Evolutionary conservation across 306 rosid genomes (phyloP).

Genomic region (Casuarina equisetifolia): DNA sequence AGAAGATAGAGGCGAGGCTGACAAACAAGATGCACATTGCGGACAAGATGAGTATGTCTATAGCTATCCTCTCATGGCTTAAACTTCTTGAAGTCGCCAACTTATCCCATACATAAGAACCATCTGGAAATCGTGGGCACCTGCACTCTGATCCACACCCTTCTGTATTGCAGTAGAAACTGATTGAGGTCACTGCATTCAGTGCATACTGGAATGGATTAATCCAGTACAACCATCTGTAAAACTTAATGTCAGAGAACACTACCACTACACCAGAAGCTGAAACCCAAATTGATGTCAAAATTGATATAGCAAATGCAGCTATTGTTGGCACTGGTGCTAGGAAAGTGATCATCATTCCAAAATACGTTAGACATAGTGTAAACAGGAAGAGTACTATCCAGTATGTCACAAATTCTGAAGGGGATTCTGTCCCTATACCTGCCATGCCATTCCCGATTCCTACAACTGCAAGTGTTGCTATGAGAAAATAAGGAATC

Average conservation of each 20-base stretch:
- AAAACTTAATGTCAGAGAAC: neutral
- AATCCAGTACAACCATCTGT: conserved; percentile 13
- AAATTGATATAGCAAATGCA: conserved; percentile 8
- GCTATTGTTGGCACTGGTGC: conserved; percentile 7
- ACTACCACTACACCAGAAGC: conserved; percentile 5
- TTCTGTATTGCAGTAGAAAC: conserved; percentile 7
- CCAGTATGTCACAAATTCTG: conserved; percentile 1
- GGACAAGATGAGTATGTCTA: conserved; percentile 11
- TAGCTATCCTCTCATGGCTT: conserved; percentile 5
- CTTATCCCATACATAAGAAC: conserved; percentile 8
- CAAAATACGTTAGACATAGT: conserved; percentile 11
- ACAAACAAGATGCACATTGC: conserved; percentile 18
- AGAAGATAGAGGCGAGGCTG: conserved; percentile 12
- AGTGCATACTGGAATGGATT: conserved; percentile 13
- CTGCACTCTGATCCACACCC: conserved; percentile 1
- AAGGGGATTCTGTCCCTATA: neutral
- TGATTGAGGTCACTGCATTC: conserved; percentile 21
- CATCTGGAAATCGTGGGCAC: conserved; percentile 15
- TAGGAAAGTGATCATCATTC: conserved; percentile 19
- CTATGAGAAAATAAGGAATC: conserved; percentile 8
- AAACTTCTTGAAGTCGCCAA: conserved; percentile 6
- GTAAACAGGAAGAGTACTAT: neutral
- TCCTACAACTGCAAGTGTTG: conserved; percentile 9
- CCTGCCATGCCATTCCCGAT: conserved; percentile 12
- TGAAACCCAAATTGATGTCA: conserved; percentile 9